A percentile compares a stretch with the other conserved stretches of the same genome.
These are phyloP conservation scores for Pythium aquatile DNA, from an alignment of 352 stramenopile genomes.

Conservation along the genomic window DNA sequence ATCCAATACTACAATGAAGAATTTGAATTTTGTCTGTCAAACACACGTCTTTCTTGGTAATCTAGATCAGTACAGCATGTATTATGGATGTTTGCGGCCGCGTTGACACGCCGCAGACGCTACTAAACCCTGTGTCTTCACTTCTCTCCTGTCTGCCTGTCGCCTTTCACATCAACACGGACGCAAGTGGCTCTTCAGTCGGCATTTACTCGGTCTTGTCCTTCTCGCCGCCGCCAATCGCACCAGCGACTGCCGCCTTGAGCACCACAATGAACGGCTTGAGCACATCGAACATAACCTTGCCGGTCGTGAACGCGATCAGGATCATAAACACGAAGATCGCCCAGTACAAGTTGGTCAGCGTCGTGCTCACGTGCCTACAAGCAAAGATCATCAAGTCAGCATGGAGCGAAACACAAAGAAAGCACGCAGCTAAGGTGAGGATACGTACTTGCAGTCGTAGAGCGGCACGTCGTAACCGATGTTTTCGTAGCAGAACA, in stretches of 20 bases:
- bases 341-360: slow-evolving; percentile 86
- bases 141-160: background rate
- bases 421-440: background rate
- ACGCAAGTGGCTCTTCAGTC: background rate
- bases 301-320: slow-evolving; percentile 77
- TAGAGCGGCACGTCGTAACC: slow-evolving; percentile 87
- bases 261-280: slow-evolving; percentile 73
- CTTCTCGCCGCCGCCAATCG: slow-evolving; percentile 43
- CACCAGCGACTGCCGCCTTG: slow-evolving; percentile 58
- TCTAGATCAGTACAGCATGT: slow-evolving; percentile 7
- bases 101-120: background rate
- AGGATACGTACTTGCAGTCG: slow-evolving; percentile 85
- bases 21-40: background rate
- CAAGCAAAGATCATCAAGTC: slow-evolving; percentile 14
- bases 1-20: background rate
- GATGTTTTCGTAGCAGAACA: slow-evolving; percentile 83
- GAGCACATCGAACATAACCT: slow-evolving; percentile 85
- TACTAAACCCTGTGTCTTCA: background rate
- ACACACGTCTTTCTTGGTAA: background rate
- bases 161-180: too few relatives aligned
- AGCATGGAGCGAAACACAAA: background rate
- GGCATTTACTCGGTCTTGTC: slow-evolving; percentile 60
- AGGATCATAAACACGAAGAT: slow-evolving; percentile 87
- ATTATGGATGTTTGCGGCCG: background rate
- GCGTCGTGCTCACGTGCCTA: slow-evolving; percentile 83